Percentiles rank a stretch among this genome's conserved stretches.
These are phyloP conservation scores for Kwoniella europaea DNA, from an alignment of 768 basidiomycete genomes.

Conservation along the genomic window DNA sequence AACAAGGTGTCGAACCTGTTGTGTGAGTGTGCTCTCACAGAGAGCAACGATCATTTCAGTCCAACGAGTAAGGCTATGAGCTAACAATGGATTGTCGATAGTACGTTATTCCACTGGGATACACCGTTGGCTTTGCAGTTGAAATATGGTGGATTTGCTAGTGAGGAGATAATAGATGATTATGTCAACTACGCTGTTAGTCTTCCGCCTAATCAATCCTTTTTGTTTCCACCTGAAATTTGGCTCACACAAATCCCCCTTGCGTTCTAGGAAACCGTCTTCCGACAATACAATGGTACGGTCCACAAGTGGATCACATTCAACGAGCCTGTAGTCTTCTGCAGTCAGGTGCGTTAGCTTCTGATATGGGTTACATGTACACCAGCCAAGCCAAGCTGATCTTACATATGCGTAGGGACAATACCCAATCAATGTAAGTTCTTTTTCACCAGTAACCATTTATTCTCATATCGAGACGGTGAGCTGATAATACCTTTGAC, in stretches of 20 bases:
- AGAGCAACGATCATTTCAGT: too few species aligned
- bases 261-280: slow-evolving; percentile 29
- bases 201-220: too few species aligned
- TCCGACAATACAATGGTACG: slow-evolving; percentile 35
- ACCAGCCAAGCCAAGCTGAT: too few species aligned
- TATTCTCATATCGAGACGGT: too few species aligned
- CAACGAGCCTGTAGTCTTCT: slow-evolving; percentile 37
- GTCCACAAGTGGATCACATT: slow-evolving; percentile 45
- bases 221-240: too few species aligned
- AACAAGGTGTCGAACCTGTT: slow-evolving; percentile 49
- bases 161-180: slow-evolving; percentile 38
- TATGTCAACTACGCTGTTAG: slow-evolving; percentile 31
- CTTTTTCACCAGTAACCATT: too few species aligned
- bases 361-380: too few species aligned
- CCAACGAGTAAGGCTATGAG: too few species aligned
- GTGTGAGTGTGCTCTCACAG: slow-evolving; percentile 30
- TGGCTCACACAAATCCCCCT: too few species aligned
- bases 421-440: slow-evolving; percentile 21
- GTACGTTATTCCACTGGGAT: slow-evolving; percentile 62
- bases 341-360: slow-evolving; percentile 22
- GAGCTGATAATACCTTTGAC: not conserved
- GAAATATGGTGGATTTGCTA: slow-evolving; percentile 30
- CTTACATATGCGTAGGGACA: not conserved
- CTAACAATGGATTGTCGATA: not conserved
- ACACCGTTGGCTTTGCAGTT: slow-evolving; percentile 24